Conservation (phyloP, 139 green algal species). For the Chlamydomonas applanata region DNA sequence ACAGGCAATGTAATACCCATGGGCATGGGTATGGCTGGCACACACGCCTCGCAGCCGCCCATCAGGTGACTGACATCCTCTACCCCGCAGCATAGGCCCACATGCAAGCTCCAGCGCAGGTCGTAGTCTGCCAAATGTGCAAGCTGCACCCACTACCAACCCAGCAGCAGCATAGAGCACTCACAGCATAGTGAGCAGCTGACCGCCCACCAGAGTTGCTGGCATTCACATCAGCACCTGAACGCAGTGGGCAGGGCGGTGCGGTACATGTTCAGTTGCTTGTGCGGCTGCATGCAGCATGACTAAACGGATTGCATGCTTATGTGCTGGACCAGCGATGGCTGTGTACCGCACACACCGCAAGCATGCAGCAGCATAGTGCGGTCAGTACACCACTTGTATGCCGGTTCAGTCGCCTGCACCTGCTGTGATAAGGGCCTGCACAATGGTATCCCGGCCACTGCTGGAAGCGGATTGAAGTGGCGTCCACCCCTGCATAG, state of each 20-base stretch:
- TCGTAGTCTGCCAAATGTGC: too few relatives aligned
- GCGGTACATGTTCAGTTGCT: too few relatives aligned
- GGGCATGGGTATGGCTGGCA: background rate
- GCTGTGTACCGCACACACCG: constrained; percentile 17
- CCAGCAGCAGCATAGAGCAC: background rate
- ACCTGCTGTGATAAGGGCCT: constrained; percentile 27
- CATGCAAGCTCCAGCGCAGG: too few relatives aligned
- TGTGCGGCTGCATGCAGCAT: too few relatives aligned
- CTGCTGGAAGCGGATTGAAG: constrained; percentile 62
- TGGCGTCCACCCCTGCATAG: constrained; percentile 63
- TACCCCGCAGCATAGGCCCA: too few relatives aligned
- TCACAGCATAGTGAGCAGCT: constrained; percentile 68
- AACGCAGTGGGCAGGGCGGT: too few relatives aligned
- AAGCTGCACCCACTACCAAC: background rate
- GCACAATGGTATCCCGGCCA: constrained; percentile 49
- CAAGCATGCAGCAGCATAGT: background rate
- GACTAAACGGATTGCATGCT: too few relatives aligned
- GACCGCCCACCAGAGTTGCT: constrained; percentile 54
- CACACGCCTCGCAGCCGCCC: background rate
- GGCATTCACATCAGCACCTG: constrained; percentile 41
- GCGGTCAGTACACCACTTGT: background rate
- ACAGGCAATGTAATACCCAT: background rate
- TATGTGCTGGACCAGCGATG: too few relatives aligned
- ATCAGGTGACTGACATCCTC: background rate
- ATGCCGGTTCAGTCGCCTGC: too few relatives aligned